Base-by-base conservation (phyloP, 305 asterid genomes). In the Fraxinus nigra region DNA sequence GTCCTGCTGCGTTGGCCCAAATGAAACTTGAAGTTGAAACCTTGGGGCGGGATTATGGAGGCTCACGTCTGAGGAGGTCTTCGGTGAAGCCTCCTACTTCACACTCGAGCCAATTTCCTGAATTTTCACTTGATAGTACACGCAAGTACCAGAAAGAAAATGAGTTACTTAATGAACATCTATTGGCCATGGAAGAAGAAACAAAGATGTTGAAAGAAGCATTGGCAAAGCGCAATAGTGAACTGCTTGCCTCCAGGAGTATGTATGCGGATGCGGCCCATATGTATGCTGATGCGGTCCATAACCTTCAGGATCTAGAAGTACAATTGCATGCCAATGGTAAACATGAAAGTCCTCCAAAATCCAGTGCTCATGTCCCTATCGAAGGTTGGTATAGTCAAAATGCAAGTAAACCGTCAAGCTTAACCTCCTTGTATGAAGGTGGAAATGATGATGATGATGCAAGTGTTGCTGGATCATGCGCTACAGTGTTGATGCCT, bases 141-240 rank as follows among this genome's bases (percentile, higher is more conserved):
- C 97, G 87, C 54, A 93, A 91, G 85, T 91, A 80, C 88, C 88
- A 87, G 35, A 93, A 88, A 86, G 98, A 96, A 76, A 91, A 89
- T 28, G 98, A 94, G 85, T 81, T 91, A 43, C 94, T 96, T 34
- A 92, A 94, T 0, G 98, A 93, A 73, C 93, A 97, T 69, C 86
- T 96, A 43, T 51, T 94, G 37, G 92, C 89, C 51, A 93, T 92
- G 98, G 98, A 96, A 84, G 98, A 96, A 81, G 99, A 96, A 87
- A 94, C 95, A n/a, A 93, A 93, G 90, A 94, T 96, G 97, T 81
- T 96, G 75, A 96, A 96, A 88, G 98, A 96, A 85, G 99, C 97
- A 18, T 85, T 96, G 90, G 94, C 99, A 34, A 90, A 90, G 79
- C 95, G 99, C 78, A 96, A 96, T 85, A 87, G 92, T 82, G 99